These are phyloP conservation scores for Kuraishia cidri DNA, from an alignment of 805 yeast genomes.

Conservation along the genomic window DNA sequence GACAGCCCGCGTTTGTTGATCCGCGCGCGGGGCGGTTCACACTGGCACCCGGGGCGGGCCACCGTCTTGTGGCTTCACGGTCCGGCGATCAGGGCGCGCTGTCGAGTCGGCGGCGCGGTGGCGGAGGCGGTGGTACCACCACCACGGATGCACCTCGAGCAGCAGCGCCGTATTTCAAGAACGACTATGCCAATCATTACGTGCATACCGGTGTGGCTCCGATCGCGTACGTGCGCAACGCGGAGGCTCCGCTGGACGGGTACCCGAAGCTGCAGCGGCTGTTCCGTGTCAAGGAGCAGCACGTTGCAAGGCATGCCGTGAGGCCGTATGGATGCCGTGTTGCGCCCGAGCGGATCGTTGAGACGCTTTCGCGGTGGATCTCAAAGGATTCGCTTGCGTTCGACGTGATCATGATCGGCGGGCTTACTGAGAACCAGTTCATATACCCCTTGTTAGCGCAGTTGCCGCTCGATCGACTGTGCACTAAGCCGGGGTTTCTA, in stretches of 20 bases:
- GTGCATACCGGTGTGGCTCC: slow-evolving; percentile 59
- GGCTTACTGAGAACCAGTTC: slow-evolving; percentile 67
- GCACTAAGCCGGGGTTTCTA: slow-evolving; percentile 80
- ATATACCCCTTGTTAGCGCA: slow-evolving; percentile 50
- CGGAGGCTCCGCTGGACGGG: slow-evolving; percentile 62
- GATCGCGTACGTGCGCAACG: slow-evolving; percentile 55
- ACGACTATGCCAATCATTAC: slow-evolving; percentile 67
- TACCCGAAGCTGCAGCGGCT: slow-evolving; percentile 76
- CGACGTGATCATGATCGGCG: slow-evolving; percentile 91
- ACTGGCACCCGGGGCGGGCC: no score
- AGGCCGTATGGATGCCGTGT: slow-evolving; percentile 62
- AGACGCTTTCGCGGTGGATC: slow-evolving; percentile 55
- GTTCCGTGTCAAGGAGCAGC: slow-evolving; percentile 55
- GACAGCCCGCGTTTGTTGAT: no score
- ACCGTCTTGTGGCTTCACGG: no score
- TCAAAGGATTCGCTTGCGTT: slow-evolving; percentile 49
- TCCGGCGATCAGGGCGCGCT: no score
- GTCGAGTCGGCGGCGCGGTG: no score
- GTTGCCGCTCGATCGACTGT: slow-evolving; percentile 63
- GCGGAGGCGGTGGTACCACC: no score
- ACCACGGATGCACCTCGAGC: no score
- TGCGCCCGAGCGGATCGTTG: slow-evolving; percentile 41
- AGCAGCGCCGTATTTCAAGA: slow-evolving; percentile 36
- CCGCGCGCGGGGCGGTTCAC: no score
- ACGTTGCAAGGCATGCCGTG: slow-evolving; percentile 41